Evolutionary conservation across 495 filamentous ascomycete species (phyloP).

Genomic region (Aspergillus bridgeri): DNA sequence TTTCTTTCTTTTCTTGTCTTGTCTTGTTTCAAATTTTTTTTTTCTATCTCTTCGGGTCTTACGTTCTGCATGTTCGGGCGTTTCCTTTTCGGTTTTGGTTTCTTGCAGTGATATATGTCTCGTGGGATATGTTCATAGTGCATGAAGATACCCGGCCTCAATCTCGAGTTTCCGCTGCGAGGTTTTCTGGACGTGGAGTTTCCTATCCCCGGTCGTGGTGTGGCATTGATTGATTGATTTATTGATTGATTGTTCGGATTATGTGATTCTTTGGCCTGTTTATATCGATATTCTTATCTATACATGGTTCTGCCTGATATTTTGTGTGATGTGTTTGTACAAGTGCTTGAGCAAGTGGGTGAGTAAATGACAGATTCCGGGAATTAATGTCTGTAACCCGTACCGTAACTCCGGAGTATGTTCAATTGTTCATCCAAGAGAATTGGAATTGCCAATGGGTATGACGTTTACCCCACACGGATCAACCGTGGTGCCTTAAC

Average conservation of each 20-base stretch:
- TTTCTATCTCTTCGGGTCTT: slow-evolving; percentile 13
- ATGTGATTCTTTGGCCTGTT: slow-evolving; percentile 4
- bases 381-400: no score
- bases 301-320: background rate
- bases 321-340: background rate
- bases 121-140: slow-evolving; percentile 25
- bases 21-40: slow-evolving; percentile 8
- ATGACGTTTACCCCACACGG: slow-evolving; percentile 3
- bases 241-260: slow-evolving; percentile 16
- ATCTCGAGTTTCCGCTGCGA: slow-evolving; percentile 36
- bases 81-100: slow-evolving; percentile 23
- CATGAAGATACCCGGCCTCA: slow-evolving; percentile 43
- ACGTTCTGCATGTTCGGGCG: slow-evolving; percentile 35
- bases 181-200: slow-evolving; percentile 31
- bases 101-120: slow-evolving; percentile 28
- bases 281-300: slow-evolving; percentile 1
- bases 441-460: no score
- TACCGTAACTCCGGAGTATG: no score
- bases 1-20: slow-evolving; percentile 19
- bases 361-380: no score
- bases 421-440: no score
- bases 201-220: slow-evolving; percentile 24
- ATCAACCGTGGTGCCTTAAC: background rate
- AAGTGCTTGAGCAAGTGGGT: background rate
- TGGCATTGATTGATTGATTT: slow-evolving; percentile 23